Percentiles rank a stretch among this genome's conserved stretches.
Conservation (phyloP, 345 rosid species). For the Toxicodendron radicans region DNA sequence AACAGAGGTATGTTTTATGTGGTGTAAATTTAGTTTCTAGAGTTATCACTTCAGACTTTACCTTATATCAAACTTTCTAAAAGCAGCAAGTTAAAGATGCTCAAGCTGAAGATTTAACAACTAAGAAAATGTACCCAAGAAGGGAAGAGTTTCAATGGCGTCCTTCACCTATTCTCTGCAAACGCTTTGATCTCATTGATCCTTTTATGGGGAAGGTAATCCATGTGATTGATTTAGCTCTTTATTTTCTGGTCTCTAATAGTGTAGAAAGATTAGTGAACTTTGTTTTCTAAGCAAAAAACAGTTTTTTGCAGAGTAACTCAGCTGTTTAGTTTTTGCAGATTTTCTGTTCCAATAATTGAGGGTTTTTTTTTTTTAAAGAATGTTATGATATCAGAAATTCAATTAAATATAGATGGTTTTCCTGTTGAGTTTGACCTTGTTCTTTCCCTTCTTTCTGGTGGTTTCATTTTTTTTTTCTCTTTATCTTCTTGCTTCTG, state of each 20-base stretch:
- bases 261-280: not conserved
- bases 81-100: conserved; percentile 55
- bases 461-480: not conserved
- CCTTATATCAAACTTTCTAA: conserved; percentile 21
- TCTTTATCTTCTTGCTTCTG: not conserved
- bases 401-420: not conserved
- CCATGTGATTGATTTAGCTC: conserved; percentile 5
- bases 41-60: conserved; percentile 20
- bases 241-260: not conserved
- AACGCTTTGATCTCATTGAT: conserved; percentile 94
- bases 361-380: not conserved
- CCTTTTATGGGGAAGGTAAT: conserved; percentile 94
- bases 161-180: conserved; percentile 86
- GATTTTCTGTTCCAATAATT: not conserved
- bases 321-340: not conserved
- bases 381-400: not conserved
- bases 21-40: conserved; percentile 13
- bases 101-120: conserved; percentile 46
- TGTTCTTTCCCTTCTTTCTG: not conserved
- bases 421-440: not conserved
- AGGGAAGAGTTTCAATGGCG: conserved; percentile 96
- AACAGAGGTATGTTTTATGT: conserved; percentile 53
- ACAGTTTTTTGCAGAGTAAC: not conserved
- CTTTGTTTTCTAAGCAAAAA: not conserved
- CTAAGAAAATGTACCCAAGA: conserved; percentile 57